Percentiles rank a stretch among this genome's conserved stretches.
Conservation (phyloP, 208 protist genomes). For the Zelonia costaricensis region DNA sequence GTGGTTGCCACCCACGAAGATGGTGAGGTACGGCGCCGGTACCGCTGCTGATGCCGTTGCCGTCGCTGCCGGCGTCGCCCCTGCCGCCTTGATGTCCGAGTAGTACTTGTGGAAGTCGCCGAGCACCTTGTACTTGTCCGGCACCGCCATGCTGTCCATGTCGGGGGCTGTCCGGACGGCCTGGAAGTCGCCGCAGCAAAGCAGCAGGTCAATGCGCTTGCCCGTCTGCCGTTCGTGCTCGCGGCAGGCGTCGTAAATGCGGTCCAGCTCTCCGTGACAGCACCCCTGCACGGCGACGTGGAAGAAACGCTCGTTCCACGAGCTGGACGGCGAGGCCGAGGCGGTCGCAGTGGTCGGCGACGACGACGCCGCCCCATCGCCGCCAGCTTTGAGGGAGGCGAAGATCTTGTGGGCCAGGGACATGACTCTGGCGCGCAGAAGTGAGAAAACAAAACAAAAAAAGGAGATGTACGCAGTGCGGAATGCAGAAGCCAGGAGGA, state of each 20-base stretch:
- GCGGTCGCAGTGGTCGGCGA: neutral
- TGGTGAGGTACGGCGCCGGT: conserved; percentile 95
- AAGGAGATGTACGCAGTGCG: too few relatives aligned
- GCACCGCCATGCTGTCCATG: conserved; percentile 94
- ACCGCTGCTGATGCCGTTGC: neutral
- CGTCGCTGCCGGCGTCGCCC: neutral
- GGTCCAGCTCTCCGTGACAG: conserved; percentile 97
- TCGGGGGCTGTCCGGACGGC: conserved; percentile 92
- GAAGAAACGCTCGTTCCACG: conserved; percentile 32
- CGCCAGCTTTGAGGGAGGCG: conserved; percentile 19
- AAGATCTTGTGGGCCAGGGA: conserved; percentile 32
- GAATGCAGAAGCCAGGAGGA: too few relatives aligned
- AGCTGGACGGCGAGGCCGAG: conserved; percentile 9
- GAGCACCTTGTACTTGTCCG: conserved; percentile 94
- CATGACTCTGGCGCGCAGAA: conserved; percentile 4
- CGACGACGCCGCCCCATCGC: neutral
- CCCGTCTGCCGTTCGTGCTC: conserved; percentile 75
- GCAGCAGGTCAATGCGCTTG: conserved; percentile 95
- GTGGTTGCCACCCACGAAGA: conserved; percentile 99
- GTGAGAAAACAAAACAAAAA: neutral
- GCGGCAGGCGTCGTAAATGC: conserved; percentile 93
- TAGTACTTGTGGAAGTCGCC: conserved; percentile 98
- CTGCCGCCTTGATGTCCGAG: conserved; percentile 33
- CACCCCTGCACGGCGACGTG: conserved; percentile 97
- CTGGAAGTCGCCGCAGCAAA: conserved; percentile 99